These are phyloP conservation scores for Aspergillus tubingensis DNA, from an alignment of 2,329 filamentous ascomycete genomes.

Conservation along the genomic window DNA sequence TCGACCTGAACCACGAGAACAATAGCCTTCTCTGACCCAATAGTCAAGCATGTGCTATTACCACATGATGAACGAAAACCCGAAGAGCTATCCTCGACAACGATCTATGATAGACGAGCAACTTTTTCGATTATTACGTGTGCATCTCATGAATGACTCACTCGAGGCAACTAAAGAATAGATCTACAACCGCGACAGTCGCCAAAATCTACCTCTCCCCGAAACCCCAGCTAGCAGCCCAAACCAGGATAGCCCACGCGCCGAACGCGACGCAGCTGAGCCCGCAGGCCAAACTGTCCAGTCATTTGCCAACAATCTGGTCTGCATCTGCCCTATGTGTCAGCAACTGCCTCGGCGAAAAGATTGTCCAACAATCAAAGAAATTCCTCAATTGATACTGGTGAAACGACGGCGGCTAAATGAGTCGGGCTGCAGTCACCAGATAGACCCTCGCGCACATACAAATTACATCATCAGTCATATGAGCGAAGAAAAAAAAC, in stretches of 20 bases:
- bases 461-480: neutral
- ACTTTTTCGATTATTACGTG: neutral
- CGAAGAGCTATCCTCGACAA: neutral
- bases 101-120: neutral
- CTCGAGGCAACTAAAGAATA: neutral
- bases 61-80: no score
- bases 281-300: neutral
- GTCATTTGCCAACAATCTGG: neutral
- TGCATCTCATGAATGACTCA: neutral
- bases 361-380: neutral
- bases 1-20: no score
- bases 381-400: no score
- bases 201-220: constrained; percentile 1
- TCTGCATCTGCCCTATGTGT: neutral
- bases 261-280: neutral
- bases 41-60: no score
- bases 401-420: no score
- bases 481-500: neutral
- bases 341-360: neutral
- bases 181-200: neutral
- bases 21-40: no score
- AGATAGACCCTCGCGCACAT: neutral
- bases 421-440: neutral
- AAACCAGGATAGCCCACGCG: neutral
- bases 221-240: neutral